phyloP scores from a whole-genome alignment of 352 stramenopile genomes.

The Pythium periplocum region DNA sequence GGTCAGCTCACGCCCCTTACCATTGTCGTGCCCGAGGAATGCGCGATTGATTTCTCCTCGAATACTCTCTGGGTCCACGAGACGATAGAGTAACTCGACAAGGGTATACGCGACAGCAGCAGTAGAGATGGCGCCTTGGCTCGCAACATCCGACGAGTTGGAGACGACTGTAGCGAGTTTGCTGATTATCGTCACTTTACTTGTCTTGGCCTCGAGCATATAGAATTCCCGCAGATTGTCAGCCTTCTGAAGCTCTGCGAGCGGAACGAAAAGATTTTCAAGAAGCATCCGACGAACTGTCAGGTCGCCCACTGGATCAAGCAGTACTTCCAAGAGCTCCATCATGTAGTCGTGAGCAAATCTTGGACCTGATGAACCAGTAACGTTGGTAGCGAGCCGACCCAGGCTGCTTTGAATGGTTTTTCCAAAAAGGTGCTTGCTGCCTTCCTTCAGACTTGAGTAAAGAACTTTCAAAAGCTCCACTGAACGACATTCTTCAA shows the following conservation, averaged over 20 bases:
- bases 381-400: conserved; percentile 22
- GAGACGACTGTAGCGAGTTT: conserved; percentile 52
- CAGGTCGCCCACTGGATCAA: conserved; percentile 10
- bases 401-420: conserved; percentile 47
- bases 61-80: conserved; percentile 60
- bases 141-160: conserved; percentile 38
- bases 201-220: conserved; percentile 24
- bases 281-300: conserved; percentile 13
- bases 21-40: conserved; percentile 62
- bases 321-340: conserved; percentile 11
- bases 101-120: conserved; percentile 53
- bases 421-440: conserved; percentile 41
- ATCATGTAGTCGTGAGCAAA: conserved; percentile 5
- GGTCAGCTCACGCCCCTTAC: conserved; percentile 76
- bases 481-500: conserved; percentile 45
- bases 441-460: conserved; percentile 56
- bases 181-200: conserved; percentile 34
- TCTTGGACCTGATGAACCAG: neutral
- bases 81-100: conserved; percentile 60
- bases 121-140: conserved; percentile 31
- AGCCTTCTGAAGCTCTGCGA: conserved; percentile 13
- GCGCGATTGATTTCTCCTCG: conserved; percentile 59
- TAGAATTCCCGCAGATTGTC: conserved; percentile 39
- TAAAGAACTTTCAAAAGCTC: conserved; percentile 47
- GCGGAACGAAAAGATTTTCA: conserved; percentile 15